Conservation (phyloP, 2,329 filamentous ascomycete genomes). For the Cytospora piceae region DNA sequence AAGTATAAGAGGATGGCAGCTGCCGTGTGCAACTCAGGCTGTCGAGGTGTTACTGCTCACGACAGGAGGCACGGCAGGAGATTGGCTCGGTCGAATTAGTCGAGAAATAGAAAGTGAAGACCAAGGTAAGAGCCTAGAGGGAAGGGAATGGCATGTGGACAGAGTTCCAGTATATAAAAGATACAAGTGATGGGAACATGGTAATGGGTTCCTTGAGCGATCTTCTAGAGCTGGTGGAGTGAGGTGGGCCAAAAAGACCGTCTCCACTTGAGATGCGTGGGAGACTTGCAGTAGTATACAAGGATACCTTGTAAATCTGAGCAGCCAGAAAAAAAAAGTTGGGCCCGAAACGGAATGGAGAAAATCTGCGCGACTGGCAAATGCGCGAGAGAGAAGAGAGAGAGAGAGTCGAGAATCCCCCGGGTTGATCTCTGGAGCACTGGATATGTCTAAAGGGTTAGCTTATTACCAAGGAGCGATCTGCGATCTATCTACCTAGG, state of each 20-base stretch:
- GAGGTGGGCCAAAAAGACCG: slow-evolving; percentile 21
- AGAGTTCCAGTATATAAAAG: slow-evolving; percentile 29
- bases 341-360: slow-evolving; percentile 7
- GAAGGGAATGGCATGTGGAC: slow-evolving; percentile 4
- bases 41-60: slow-evolving; percentile 21
- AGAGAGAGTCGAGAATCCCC: slow-evolving; percentile 19
- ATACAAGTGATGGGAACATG: slow-evolving; percentile 16
- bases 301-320: slow-evolving; percentile 21
- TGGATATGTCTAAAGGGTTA: slow-evolving; percentile 9
- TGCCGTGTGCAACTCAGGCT: slow-evolving; percentile 17
- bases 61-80: slow-evolving; percentile 9
- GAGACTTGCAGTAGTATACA: slow-evolving; percentile 23
- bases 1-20: slow-evolving; percentile 5
- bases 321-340: background rate
- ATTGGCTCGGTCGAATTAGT: background rate
- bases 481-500: no score
- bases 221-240: slow-evolving; percentile 17
- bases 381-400: background rate
- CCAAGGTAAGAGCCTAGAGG: background rate
- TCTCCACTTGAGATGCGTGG: slow-evolving; percentile 24
- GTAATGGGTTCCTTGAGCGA: slow-evolving; percentile 15
- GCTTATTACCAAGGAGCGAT: background rate
- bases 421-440: slow-evolving; percentile 15
- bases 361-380: slow-evolving; percentile 1
- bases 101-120: background rate